A percentile compares a stretch with the other conserved stretches of the same genome.
Evolutionary conservation across 1,284 basidiomycete genomes (phyloP).

Genomic region (Boletus holoroseus): DNA sequence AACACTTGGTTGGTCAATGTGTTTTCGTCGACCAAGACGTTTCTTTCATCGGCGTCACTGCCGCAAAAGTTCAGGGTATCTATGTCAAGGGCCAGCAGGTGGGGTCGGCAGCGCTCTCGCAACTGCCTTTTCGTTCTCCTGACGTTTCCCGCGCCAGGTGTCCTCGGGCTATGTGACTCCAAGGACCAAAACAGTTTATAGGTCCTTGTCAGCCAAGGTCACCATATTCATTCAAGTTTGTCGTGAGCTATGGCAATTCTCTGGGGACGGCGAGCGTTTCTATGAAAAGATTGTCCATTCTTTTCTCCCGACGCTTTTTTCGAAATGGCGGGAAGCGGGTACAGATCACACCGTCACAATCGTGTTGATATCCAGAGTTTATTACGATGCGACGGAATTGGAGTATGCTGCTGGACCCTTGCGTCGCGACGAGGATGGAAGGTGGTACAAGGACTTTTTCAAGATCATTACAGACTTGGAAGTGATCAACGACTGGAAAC

Average conservation of each 20-base stretch:
- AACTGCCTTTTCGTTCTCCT: constrained; percentile 4
- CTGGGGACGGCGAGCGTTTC: constrained; percentile 92
- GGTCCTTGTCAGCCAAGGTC: constrained; percentile 87
- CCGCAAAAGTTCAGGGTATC: constrained; percentile 74
- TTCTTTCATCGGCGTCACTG: constrained; percentile 70
- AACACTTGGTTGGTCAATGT: constrained; percentile 73
- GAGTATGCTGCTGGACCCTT: constrained; percentile 74
- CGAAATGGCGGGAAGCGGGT: constrained; percentile 73
- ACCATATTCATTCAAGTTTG: constrained; percentile 96
- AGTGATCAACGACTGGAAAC: constrained; percentile 80
- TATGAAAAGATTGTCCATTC: constrained; percentile 95
- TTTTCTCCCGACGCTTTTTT: constrained; percentile 81
- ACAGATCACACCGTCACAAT: constrained; percentile 95
- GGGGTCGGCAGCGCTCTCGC: constrained; percentile 16
- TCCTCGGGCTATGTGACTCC: constrained; percentile 79
- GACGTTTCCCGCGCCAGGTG: constrained; percentile 42
- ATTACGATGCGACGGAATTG: constrained; percentile 81
- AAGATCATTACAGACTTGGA: constrained; percentile 94
- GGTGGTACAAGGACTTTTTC: constrained; percentile 94
- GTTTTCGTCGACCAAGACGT: constrained; percentile 68
- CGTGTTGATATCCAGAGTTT: constrained; percentile 90
- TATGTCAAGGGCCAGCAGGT: constrained; percentile 64
- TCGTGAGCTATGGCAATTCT: constrained; percentile 94
- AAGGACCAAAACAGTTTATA: constrained; percentile 83
- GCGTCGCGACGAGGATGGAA: constrained; percentile 63